Evolutionary conservation across 352 stramenopile genomes (phyloP).

Genomic region (Phytophthora niederhauseri): DNA sequence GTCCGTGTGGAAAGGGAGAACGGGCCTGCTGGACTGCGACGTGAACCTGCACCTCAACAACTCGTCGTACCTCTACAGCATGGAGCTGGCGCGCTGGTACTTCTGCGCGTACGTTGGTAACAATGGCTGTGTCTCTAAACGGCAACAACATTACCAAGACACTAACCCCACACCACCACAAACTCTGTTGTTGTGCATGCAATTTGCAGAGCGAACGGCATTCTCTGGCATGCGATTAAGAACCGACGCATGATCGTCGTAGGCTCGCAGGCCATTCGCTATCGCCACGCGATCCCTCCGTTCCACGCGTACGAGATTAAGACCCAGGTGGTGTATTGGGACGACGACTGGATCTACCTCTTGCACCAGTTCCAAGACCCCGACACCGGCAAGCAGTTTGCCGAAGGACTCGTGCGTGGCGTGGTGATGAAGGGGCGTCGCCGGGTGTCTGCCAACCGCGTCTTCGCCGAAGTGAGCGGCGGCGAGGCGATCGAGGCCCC

Average conservation of each 20-base stretch:
- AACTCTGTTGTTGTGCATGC: neutral
- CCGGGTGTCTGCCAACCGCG: conserved; percentile 24
- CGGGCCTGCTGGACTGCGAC: conserved; percentile 79
- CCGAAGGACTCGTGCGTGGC: conserved; percentile 49
- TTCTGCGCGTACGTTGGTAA: conserved; percentile 59
- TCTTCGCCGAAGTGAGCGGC: conserved; percentile 32
- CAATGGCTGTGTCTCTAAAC: neutral
- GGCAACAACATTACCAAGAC: neutral
- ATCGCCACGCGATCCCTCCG: conserved; percentile 60
- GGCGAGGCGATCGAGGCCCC: conserved; percentile 19
- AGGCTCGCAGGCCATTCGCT: conserved; percentile 65
- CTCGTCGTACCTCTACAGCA: conserved; percentile 79
- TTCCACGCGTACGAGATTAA: conserved; percentile 71
- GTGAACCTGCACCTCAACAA: conserved; percentile 92
- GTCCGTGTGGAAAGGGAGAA: conserved; percentile 67
- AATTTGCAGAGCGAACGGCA: conserved; percentile 43
- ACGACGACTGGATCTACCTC: conserved; percentile 72
- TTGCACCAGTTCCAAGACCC: conserved; percentile 65
- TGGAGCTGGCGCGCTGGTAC: conserved; percentile 88
- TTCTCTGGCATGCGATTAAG: conserved; percentile 65
- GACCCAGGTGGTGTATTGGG: conserved; percentile 56
- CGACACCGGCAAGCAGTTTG: conserved; percentile 53
- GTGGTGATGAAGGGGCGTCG: conserved; percentile 32
- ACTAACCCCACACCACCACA: neutral
- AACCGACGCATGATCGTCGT: conserved; percentile 67